Base-by-base conservation (phyloP, 2,329 filamentous ascomycete genomes). In the Zymoseptoria brevis region DNA sequence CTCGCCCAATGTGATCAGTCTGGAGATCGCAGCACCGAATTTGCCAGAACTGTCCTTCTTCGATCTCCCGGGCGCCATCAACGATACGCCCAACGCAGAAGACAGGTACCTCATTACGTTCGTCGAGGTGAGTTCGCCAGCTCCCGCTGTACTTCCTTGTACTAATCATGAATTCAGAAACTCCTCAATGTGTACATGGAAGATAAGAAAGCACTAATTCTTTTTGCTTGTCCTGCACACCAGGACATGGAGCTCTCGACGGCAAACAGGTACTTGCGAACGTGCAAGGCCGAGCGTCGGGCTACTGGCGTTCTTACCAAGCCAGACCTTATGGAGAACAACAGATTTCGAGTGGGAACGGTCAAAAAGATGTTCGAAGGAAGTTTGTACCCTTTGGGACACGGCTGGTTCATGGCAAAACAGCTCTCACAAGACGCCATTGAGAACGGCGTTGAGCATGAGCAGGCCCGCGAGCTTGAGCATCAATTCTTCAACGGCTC, bases 11-110 rank as follows among this genome's bases (percentile, higher is more conserved):
- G 81, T 91, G 0, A 86, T 96, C 0, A 82, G 86, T 0, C 77
- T 96, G 0, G 83, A 90, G 56, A 90, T 96, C 24, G 84, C 84
- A 0, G 87, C 87, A 0, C 87, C 88, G 0, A 80, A 79, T 0
- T 79, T 93, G 0, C 87, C 89, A 0, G 85, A 89, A 5, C 71
- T 96, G 0, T 90, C 87, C 0, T 95, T 96, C 66, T 93, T 89
- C 61, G 91, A 96, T 61, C 79, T 96, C 0, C 91, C 91, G 0
- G 91, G 91, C 0, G 84, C 95, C 0, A 93, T 96, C 62, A 84
- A 85, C 19, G 87, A 87, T 7, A 81, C 86, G 0, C 83, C 84
- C 1, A 79, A 84, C 7, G 62, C 57, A 1, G 77, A 83, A 2
- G 85, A 92, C 16, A 78, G 82, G 8, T 88, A 88, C 58, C 76